phyloP scores from a whole-genome alignment of 2,329 filamentous ascomycete species.

The Colletotrichum truncatum region DNA sequence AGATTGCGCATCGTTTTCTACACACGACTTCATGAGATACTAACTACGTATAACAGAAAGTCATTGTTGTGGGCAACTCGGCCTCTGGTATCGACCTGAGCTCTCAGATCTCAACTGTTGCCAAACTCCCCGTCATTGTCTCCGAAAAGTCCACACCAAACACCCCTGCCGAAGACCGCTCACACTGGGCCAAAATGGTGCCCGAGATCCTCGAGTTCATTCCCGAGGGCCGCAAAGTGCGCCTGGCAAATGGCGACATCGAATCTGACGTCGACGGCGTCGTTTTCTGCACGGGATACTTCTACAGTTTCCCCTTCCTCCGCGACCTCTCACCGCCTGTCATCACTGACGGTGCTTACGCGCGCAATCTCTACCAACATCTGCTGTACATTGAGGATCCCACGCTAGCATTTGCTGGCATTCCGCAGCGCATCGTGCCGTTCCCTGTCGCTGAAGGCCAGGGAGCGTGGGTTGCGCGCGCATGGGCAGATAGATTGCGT shows the following conservation, averaged over 20 bases:
- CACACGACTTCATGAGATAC: no score
- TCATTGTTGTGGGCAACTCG: conserved; percentile 74
- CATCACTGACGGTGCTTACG: conserved; percentile 67
- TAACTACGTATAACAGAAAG: conserved; percentile 55
- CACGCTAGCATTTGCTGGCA: conserved; percentile 71
- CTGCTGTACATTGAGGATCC: conserved; percentile 73
- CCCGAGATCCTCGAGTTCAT: conserved; percentile 58
- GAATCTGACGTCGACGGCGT: conserved; percentile 78
- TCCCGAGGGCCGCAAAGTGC: conserved; percentile 54
- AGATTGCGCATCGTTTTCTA: no score
- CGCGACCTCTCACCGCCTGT: conserved; percentile 54
- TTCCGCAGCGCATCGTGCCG: conserved; percentile 76
- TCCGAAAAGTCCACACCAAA: conserved; percentile 54
- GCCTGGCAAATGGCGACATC: conserved; percentile 71
- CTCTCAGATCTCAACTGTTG: conserved; percentile 66
- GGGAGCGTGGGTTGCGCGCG: conserved; percentile 70
- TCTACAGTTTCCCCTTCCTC: conserved; percentile 84
- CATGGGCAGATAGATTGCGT: conserved; percentile 69
- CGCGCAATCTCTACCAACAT: conserved; percentile 72
- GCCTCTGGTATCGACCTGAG: conserved; percentile 77
- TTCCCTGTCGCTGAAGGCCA: conserved; percentile 78
- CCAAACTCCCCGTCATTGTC: conserved; percentile 63
- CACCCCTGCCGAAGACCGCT: conserved; percentile 35
- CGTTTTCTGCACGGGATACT: conserved; percentile 89
- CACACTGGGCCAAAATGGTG: conserved; percentile 42